Evolutionary conservation across 139 green algal species (phyloP), one percentile per base, ranked within the genome.

Genomic region (Pseudopediastrum boryanum): DNA sequence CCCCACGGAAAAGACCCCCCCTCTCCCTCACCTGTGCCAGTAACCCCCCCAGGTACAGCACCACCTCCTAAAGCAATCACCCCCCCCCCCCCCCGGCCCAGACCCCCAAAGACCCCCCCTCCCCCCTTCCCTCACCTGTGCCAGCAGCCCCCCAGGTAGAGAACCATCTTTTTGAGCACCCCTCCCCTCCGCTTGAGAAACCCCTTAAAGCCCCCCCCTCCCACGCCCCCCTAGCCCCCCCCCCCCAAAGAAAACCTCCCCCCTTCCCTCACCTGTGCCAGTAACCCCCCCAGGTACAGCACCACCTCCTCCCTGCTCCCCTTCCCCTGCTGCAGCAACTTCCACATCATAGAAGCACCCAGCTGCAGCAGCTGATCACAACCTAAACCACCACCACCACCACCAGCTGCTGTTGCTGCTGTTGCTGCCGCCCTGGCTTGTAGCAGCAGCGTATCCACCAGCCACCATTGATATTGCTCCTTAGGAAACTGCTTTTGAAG

Each of bases 381-480:
- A 12, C 68, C 74, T 58, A 89, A 44, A 39, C 75, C 70, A 41
- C 27, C 42, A 41, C 64, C 33, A 8, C 21, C 70, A 31, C 10
- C 43, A 73, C 29, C 46, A 36, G 62, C 66, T 52, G 67, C 44
- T 44, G 43, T 43, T 9, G 71, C 39, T 21, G 43, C 36, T 13
- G 35, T 51, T 63, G 69, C 50, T 16, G 65, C 73, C 13, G 43
- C 51, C 4, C 80, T 46, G 13, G 82, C 88, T 79, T 94, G 90
- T 39, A 94, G 77, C 25, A 86, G 62, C 2, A 94, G 50, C 27
- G 64, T 85, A 31, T 85, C 56, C 8, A 93, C 78, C 1, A 88
- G 80, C 91, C 90, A 96, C 92, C 92, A 96, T 27, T 83, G 61
- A 77, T 92, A 94, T 7, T 52, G 50, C 36, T 87, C 84, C 35